Percentiles rank a stretch among this genome's conserved stretches.
phyloP scores from a whole-genome alignment of 176 grass and related monocot species.

The Oryza meridionalis region DNA sequence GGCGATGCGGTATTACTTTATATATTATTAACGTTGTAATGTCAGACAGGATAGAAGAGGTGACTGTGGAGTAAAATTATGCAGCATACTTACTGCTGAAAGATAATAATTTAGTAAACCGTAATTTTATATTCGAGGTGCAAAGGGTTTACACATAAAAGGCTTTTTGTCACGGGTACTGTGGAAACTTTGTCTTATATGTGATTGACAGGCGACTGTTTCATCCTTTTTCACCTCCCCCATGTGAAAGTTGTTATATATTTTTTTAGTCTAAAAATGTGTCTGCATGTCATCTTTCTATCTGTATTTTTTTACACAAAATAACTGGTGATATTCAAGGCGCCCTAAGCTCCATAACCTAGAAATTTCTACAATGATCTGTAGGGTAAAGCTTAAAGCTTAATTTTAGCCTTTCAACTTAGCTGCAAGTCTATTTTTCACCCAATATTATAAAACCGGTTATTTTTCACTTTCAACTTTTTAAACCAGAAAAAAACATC shows the following conservation, averaged over 20 bases:
- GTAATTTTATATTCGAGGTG: not conserved
- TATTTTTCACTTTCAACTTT: too few species aligned
- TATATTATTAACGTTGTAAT: not conserved
- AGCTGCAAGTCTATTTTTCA: too few species aligned
- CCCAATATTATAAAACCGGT: too few species aligned
- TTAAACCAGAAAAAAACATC: too few species aligned
- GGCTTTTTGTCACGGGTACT: not conserved
- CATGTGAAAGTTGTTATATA: not conserved
- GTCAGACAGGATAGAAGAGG: too few species aligned
- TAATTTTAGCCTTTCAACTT: too few species aligned
- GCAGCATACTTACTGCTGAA: not conserved
- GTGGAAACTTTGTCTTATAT: not conserved
- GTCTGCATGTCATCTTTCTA: not conserved
- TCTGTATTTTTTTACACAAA: not conserved
- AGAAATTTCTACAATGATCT: not conserved
- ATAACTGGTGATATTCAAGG: not conserved
- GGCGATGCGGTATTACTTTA: not conserved
- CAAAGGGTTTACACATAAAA: not conserved
- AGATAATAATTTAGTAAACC: not conserved
- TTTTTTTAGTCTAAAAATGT: not conserved
- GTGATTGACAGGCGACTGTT: not conserved
- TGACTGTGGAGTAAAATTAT: not conserved
- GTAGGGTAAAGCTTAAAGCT: not conserved
- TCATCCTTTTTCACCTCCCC: not conserved
- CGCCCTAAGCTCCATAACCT: not conserved